Evolutionary conservation across 306 rosid genomes (phyloP).

Genomic region (Cicer chorassanicum): DNA sequence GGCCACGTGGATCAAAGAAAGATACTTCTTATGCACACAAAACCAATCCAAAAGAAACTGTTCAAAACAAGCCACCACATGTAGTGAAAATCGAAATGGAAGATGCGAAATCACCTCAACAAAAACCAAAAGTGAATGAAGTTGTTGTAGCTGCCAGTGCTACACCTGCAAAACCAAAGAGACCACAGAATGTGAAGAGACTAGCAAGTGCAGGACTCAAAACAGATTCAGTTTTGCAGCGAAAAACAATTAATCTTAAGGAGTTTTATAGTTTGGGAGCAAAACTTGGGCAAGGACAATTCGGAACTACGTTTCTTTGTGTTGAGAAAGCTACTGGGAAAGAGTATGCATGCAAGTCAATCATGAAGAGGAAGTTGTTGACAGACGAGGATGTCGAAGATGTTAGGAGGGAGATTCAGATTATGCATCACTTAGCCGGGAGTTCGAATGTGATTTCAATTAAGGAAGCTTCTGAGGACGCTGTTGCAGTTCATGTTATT

Average conservation of each 20-base stretch:
- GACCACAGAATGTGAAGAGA: conserved; percentile 56
- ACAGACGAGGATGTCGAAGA: conserved; percentile 77
- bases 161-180: conserved; percentile 45
- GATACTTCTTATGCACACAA: conserved; percentile 15
- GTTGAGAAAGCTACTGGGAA: conserved; percentile 71
- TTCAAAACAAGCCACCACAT: conserved; percentile 62
- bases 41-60: conserved; percentile 13
- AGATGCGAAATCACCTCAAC: conserved; percentile 32
- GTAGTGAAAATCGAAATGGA: conserved; percentile 54
- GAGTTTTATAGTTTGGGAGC: conserved; percentile 66
- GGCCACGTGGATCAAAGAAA: conserved; percentile 48
- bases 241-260: conserved; percentile 69
- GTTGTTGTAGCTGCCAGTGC: background rate
- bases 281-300: conserved; percentile 86
- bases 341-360: conserved; percentile 86
- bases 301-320: conserved; percentile 81
- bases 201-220: conserved; percentile 68
- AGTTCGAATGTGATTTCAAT: conserved; percentile 60
- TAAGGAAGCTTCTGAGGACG: conserved; percentile 84
- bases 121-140: conserved; percentile 1
- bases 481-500: conserved; percentile 81
- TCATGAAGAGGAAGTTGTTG: conserved; percentile 70
- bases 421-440: conserved; percentile 90
- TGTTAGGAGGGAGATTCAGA: conserved; percentile 92
- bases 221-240: conserved; percentile 63